Evolutionary conservation across 805 yeast species (phyloP), one percentile per base, ranked within the genome.

Genomic region (Soucietia sequanensis): DNA sequence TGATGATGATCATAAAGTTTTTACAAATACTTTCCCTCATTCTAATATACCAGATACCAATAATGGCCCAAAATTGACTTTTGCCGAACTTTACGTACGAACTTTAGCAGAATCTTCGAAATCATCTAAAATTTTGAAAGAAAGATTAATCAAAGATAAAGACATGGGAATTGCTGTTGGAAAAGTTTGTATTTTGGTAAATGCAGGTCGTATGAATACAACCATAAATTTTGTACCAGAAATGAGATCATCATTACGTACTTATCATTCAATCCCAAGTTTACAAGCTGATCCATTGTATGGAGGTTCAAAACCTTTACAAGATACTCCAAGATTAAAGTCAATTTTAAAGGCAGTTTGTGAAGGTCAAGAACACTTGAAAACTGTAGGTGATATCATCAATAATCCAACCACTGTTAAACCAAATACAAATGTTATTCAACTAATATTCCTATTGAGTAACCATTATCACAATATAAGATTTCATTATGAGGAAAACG

Each of bases 151-250:
- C 30, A 63, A 66, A 37, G 87, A 83, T 42, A 73, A 70, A 41
- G 75, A 76, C 27, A 70, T 75, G 60, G 84, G 87, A 1, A 66
- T 78, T 25, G 78, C 87, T 12, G 85, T 86, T 14, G 83, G 87
- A 35, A 78, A 87, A 71, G 81, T 88, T 15, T 88, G 96, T 44
- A 61, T 91, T 24, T 68, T 91, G 41, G 97, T 91, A 12, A 91
- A 91, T 54, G 79, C 90, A 35, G 98, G 98, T 7, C 71, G 97
- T 42, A 79, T 91, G 80, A 91, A 91, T 65, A 91, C 99, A 2
- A 91, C 98, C 2, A 81, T 91, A 34, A 91, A 91, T 61, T 84
- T 91, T 54, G 95, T 88, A 37, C 87, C 95, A 15, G 97, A 89
- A 52, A 91, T 91, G 98, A 82, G 88, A 48, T 87, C 96, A 0